A percentile compares a stretch with the other conserved stretches of the same genome.
phyloP scores from a whole-genome alignment of 306 rosid genomes.

The Sicyos baderoa region DNA sequence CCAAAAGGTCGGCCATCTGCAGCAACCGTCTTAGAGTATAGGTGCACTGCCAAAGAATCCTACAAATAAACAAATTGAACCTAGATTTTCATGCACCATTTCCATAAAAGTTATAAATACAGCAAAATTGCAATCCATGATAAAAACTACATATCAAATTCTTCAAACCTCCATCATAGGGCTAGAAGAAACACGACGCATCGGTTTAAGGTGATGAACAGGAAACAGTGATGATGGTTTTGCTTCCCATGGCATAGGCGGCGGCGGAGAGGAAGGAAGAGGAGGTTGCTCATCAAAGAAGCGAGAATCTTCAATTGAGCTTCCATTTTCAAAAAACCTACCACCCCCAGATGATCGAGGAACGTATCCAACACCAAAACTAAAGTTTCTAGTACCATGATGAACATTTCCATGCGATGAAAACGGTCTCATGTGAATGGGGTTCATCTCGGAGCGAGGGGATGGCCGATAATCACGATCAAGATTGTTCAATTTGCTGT shows the following conservation, averaged over 20 bases:
- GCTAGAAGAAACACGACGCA: constrained; percentile 37
- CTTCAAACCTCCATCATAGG: constrained; percentile 44
- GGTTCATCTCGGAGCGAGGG: constrained; percentile 4
- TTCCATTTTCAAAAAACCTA: constrained; percentile 25
- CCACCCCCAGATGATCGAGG: constrained; percentile 26
- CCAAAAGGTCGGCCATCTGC: constrained; percentile 34
- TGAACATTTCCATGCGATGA: constrained; percentile 3
- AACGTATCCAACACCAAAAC: constrained; percentile 27
- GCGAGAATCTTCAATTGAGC: constrained; percentile 36
- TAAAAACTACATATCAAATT: constrained; percentile 16
- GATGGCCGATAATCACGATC: constrained; percentile 12
- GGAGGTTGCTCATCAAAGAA: constrained; percentile 55
- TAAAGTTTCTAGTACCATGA: constrained; percentile 20
- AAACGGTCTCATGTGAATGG: constrained; percentile 10
- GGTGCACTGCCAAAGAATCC: constrained; percentile 28
- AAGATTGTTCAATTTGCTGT: not conserved
- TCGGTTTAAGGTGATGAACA: constrained; percentile 40
- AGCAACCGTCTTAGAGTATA: constrained; percentile 23
- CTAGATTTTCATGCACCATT: not conserved
- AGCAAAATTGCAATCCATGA: constrained; percentile 8
- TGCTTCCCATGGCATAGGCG: constrained; percentile 58
- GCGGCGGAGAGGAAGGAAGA: constrained; percentile 68
- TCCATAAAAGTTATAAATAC: not conserved
- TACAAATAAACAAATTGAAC: constrained; percentile 6
- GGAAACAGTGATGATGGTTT: constrained; percentile 52